phyloP scores from a whole-genome alignment of 768 basidiomycete genomes.

The Macrolepiota dolichaula region DNA sequence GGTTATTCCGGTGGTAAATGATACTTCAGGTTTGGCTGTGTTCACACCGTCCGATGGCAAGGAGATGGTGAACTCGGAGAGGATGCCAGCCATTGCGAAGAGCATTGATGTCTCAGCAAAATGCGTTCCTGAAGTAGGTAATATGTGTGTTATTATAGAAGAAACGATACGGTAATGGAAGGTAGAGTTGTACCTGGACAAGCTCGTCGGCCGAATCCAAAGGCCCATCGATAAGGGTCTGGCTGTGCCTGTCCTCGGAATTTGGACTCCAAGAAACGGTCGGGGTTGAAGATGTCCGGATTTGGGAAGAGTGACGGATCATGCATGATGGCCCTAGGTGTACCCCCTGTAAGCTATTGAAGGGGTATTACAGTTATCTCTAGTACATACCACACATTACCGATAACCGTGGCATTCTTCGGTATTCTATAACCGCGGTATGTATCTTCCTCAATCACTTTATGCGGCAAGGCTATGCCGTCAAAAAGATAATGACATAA shows the following conservation, averaged over 20 bases:
- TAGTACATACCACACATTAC: constrained; percentile 40
- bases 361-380: background rate
- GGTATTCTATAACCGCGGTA: constrained; percentile 44
- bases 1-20: constrained; percentile 17
- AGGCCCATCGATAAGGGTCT: constrained; percentile 19
- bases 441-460: constrained; percentile 38
- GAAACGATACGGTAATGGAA: background rate
- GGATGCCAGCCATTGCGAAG: constrained; percentile 15
- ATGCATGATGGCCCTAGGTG: constrained; percentile 24
- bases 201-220: constrained; percentile 20
- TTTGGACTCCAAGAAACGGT: constrained; percentile 14
- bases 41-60: background rate
- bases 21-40: background rate
- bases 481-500: background rate
- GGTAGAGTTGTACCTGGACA: constrained; percentile 16
- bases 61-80: constrained; percentile 11
- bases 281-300: constrained; percentile 18
- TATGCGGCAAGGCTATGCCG: constrained; percentile 36
- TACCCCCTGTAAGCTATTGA: background rate
- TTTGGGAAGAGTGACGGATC: constrained; percentile 18
- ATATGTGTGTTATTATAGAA: background rate
- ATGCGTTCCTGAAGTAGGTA: constrained; percentile 10
- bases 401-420: constrained; percentile 38
- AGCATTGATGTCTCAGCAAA: constrained; percentile 20
- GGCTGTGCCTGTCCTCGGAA: constrained; percentile 6